Conservation (phyloP, 2,329 filamentous ascomycete genomes). For the Botrytis tulipae region DNA sequence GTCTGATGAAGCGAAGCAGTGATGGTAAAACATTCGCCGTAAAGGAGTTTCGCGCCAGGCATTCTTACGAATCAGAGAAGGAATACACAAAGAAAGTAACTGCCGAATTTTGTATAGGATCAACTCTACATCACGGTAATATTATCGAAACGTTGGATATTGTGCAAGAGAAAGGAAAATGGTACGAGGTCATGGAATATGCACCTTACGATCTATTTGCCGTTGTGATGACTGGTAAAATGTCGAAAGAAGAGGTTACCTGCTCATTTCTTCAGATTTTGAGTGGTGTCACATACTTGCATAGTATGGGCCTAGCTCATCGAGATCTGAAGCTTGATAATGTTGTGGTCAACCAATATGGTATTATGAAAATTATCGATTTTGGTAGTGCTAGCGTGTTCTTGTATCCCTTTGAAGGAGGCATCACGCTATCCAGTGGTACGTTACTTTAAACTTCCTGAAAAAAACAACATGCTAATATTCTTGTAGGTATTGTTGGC, state of each 20-base stretch:
- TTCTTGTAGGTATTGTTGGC: constrained; percentile 63
- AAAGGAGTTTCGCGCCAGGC: constrained; percentile 90
- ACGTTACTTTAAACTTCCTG: constrained; percentile 40
- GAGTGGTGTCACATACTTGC: constrained; percentile 89
- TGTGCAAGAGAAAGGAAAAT: constrained; percentile 86
- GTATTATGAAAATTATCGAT: constrained; percentile 99
- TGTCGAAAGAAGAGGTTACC: constrained; percentile 85
- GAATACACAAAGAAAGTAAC: constrained; percentile 99
- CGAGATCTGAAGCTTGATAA: constrained; percentile 96
- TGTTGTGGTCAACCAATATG: constrained; percentile 91
- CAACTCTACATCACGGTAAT: constrained; percentile 94
- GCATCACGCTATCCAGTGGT: constrained; percentile 79
- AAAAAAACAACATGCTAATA: constrained; percentile 17
- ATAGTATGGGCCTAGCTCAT: constrained; percentile 92
- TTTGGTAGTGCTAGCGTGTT: constrained; percentile 98
- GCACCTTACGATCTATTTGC: constrained; percentile 95
- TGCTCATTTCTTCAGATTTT: constrained; percentile 94
- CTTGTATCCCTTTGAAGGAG: constrained; percentile 93
- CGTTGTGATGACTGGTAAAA: constrained; percentile 98
- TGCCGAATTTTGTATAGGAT: constrained; percentile 96
- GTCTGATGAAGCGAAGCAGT: constrained; percentile 88
- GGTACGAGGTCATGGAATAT: constrained; percentile 99
- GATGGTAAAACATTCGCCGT: constrained; percentile 95
- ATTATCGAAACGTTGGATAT: constrained; percentile 98
- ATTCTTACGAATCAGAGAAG: constrained; percentile 89